phyloP scores from a whole-genome alignment of 148 eudicot species.

The Pharnaceum exiguum region DNA sequence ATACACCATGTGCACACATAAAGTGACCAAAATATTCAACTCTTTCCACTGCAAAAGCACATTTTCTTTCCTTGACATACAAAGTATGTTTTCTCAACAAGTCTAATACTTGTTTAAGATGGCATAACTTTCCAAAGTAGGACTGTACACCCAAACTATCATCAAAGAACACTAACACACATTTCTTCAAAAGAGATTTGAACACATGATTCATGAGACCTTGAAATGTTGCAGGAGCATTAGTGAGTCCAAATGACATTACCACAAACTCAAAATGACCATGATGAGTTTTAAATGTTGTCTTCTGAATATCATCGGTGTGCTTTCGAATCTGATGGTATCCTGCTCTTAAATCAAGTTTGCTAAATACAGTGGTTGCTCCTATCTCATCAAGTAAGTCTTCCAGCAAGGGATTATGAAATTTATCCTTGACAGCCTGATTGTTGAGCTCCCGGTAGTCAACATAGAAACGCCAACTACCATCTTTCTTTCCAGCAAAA shows the following conservation, averaged over 20 bases:
- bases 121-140: not conserved
- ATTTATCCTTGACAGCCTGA: not conserved
- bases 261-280: too few species aligned
- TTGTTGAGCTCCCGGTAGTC: not conserved
- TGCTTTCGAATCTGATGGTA: not conserved
- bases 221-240: too few species aligned
- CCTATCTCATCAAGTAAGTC: not conserved
- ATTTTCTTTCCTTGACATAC: too few species aligned
- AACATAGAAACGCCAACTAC: not conserved
- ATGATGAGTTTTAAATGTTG: too few species aligned
- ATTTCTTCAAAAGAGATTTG: not conserved
- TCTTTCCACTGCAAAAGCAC: not conserved
- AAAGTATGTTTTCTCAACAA: not conserved
- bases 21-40: constrained; percentile 14
- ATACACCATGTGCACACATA: not conserved
- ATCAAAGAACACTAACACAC: constrained; percentile 6
- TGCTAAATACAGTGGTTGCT: too few species aligned
- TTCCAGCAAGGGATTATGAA: not conserved
- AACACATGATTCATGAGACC: not conserved
- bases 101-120: not conserved
- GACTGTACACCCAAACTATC: constrained; percentile 11
- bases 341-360: not conserved
- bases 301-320: not conserved
- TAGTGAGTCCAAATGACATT: too few species aligned
- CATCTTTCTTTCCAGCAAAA: not conserved